Conservation (phyloP, 2,329 filamentous ascomycete species). For the Monosporascus sp. region DNA sequence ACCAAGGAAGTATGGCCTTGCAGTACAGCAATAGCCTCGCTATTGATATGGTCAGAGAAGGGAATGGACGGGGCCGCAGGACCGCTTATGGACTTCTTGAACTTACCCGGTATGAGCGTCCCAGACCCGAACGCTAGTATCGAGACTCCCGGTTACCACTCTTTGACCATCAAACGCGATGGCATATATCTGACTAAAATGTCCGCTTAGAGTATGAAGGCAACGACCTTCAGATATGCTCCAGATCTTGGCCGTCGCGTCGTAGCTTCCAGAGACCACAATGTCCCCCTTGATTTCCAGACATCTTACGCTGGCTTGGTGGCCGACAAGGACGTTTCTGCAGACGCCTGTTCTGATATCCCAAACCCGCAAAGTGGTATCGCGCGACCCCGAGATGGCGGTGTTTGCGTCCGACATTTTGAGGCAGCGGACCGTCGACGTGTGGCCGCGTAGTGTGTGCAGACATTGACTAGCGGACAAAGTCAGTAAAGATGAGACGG, state of each 20-base stretch:
- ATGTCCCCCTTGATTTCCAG: constrained; percentile 94
- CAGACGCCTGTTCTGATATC: constrained; percentile 85
- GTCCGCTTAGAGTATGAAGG: constrained; percentile 81
- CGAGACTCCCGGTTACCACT: constrained; percentile 91
- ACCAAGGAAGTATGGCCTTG: constrained; percentile 97
- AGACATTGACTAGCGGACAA: constrained; percentile 56
- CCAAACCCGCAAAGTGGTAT: constrained; percentile 93
- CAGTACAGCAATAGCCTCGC: constrained; percentile 80
- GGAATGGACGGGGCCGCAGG: not conserved
- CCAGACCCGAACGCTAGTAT: constrained; percentile 97
- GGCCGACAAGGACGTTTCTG: constrained; percentile 85
- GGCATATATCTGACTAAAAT: constrained; percentile 98
- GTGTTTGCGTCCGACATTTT: constrained; percentile 96
- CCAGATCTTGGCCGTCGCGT: constrained; percentile 96
- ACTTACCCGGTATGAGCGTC: constrained; percentile 80
- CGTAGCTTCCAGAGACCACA: constrained; percentile 97
- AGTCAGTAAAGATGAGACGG: constrained; percentile 19
- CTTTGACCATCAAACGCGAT: constrained; percentile 94
- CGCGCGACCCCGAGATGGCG: constrained; percentile 91
- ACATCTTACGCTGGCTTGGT: constrained; percentile 92
- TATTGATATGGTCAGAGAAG: constrained; percentile 30
- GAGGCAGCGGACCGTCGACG: constrained; percentile 90
- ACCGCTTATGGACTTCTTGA: not conserved
- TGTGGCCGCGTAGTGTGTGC: constrained; percentile 87
- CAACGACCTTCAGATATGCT: constrained; percentile 95